Percentiles rank a stretch among this genome's conserved stretches.
Conservation (phyloP, 2,329 filamentous ascomycete species). For the Septoria petroselini region DNA sequence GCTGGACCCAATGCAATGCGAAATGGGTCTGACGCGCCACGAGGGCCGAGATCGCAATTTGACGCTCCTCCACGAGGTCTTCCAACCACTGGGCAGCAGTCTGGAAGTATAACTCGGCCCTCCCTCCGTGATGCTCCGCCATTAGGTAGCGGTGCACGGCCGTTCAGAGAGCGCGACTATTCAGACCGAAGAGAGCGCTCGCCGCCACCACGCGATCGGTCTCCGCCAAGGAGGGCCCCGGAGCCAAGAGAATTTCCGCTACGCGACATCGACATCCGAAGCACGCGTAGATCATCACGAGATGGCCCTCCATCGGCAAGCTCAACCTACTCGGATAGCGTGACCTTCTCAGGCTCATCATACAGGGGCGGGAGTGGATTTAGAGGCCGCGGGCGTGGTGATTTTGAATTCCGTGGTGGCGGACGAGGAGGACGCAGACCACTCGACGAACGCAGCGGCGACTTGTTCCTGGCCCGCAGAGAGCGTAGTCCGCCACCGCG, state of each 20-base stretch:
- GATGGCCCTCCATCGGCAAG: constrained; percentile 71
- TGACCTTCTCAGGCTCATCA: constrained; percentile 53
- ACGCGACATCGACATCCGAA: constrained; percentile 63
- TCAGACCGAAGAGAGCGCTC: constrained; percentile 56
- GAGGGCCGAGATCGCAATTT: constrained; percentile 75
- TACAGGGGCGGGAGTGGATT: constrained; percentile 39
- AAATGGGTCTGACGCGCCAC: constrained; percentile 61
- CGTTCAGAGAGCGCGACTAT: constrained; percentile 52
- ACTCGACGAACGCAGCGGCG: constrained; percentile 44
- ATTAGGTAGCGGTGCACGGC: constrained; percentile 57
- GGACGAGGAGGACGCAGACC: constrained; percentile 48
- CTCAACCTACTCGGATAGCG: constrained; percentile 66
- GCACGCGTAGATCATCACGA: constrained; percentile 65
- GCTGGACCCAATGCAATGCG: constrained; percentile 26
- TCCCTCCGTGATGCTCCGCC: constrained; percentile 55
- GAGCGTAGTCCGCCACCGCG: constrained; percentile 51
- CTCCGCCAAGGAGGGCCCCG: constrained; percentile 57
- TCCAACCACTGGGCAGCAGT: constrained; percentile 54
- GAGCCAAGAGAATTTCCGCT: constrained; percentile 62
- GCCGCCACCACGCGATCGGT: constrained; percentile 61
- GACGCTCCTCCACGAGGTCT: constrained; percentile 53
- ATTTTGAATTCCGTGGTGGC: constrained; percentile 50
- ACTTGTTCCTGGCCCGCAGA: constrained; percentile 53
- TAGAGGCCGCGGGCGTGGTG: constrained; percentile 46
- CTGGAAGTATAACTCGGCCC: constrained; percentile 45